These are phyloP conservation scores for Stereocaulon alpinum DNA, from an alignment of 495 filamentous ascomycete species.

Conservation along the genomic window DNA sequence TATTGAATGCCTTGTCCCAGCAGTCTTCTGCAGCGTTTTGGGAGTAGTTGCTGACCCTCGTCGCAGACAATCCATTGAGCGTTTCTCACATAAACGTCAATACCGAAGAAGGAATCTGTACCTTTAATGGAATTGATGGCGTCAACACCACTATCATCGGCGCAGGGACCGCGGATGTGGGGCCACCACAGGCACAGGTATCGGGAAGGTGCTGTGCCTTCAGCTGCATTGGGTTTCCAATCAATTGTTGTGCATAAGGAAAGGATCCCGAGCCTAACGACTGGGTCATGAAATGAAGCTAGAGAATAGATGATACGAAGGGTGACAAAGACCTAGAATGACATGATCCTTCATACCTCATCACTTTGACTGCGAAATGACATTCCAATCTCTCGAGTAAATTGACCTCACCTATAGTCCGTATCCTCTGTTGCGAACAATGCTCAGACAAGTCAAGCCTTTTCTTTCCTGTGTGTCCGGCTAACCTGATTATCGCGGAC, in stretches of 20 bases:
- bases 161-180: slow-evolving; percentile 6
- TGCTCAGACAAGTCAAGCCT: no score
- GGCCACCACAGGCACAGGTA: slow-evolving; percentile 6
- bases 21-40: no score
- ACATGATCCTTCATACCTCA: background rate
- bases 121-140: slow-evolving; percentile 6
- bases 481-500: no score
- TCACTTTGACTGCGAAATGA: background rate
- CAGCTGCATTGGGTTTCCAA: slow-evolving; percentile 1
- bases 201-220: slow-evolving; percentile 6
- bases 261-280: background rate
- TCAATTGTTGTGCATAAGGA: slow-evolving; percentile 1
- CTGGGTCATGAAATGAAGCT: background rate
- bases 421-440: no score
- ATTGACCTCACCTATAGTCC: no score
- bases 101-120: background rate
- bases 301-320: background rate
- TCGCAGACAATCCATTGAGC: slow-evolving; percentile 8
- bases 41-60: background rate
- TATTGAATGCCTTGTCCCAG: background rate
- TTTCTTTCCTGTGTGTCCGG: no score
- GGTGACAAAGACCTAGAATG: background rate
- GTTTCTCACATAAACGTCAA: slow-evolving; percentile 9
- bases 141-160: background rate
- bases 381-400: no score